Evolutionary conservation across 2,329 filamentous ascomycete species (phyloP), one percentile per base, ranked within the genome.

Genomic region (Nemania sp.): DNA sequence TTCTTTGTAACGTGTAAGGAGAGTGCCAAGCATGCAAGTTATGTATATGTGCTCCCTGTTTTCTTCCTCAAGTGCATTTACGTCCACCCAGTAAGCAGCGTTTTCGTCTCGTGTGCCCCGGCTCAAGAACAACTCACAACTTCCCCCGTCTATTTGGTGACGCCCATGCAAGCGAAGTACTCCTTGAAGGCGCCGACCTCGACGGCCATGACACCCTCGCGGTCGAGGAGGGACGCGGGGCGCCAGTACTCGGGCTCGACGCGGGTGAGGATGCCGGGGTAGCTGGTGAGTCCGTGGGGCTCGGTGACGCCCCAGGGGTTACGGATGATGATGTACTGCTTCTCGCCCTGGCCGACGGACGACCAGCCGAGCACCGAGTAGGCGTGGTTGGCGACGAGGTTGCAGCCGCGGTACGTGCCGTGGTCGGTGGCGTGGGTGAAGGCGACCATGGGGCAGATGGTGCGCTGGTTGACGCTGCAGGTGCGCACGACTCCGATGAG

Each of bases 251-350:
- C 67, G 35, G 74, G 72, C 60, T 77, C 74, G 48, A 79, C 69
- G 17, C 71, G 70, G 54, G 73, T 69, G n/a, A 79, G 67, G 18
- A 79, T 65, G 13, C 77, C 77, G 0, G 73, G 72, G 67, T 77
- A 78, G 68, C 71, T 73, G 34, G 72, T 77, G 40, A 79, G 57
- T 20, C 76, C 77, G 25, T 72, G 68, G 13, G 76, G 75, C 73
- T 79, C 77, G 12, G 76, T 77, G 42, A 78, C 73, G 35, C 77
- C 77, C 76, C 76, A 79, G 2, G 77, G 77, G 74, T 79, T 79
- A 65, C 77, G 75, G 17, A 78, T 67, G 56, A 79, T 75, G 52
- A 79, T 71, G 70, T 78, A 79, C 65, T 77, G 75, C 63, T 71
- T 70, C 15, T 75, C 69, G 20, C 75, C 68, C 57, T 72, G 69